Evolutionary conservation across 495 filamentous ascomycete species (phyloP), one percentile per base, ranked within the genome.

Genomic region (Daldinia caldariorum): DNA sequence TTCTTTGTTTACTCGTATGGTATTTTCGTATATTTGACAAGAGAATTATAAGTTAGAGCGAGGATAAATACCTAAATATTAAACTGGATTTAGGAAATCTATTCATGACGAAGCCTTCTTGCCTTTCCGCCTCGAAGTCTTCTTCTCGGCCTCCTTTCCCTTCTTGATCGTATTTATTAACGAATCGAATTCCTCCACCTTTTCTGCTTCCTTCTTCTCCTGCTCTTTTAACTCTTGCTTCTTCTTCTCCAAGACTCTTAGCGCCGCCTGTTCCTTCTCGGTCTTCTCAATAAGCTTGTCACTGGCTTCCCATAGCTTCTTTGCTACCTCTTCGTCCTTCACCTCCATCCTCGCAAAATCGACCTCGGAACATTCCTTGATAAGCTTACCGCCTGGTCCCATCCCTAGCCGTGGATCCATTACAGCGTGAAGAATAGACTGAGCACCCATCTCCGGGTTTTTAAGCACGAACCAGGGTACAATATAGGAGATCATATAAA

Each of bases 381-480:
- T 81, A 70, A 94, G 75, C 39, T 86, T 87, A 31, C 92, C 94
- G 1, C 88, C 90, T 16, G 77, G 69, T 4, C 86, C 90, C 47
- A 86, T 84, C 5, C 84, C 86, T 41, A 90, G 84, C 13, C 82
- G 81, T 31, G 83, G 87, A 34, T 97, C 94, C 92, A 97, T 94
- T 2, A 89, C 88, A 3, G 94, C 94, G 66, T 86, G 89, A 41
- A 98, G 78, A 45, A 98, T 89, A 43, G 91, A 92, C 80, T 99
- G 93, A 9, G 94, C 92, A 13, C 92, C 95, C 78, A 90, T 88
- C 37, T 88, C 78, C 0, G 93, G 83, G 49, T 89, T 92, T 77
- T 98, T 99, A 13, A 99, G 83, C 3, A 97, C 76, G 39, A 98
- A 73, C 92, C 94, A 99, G 82, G 90, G 92, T 12, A 97, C 63